These are phyloP conservation scores for Spathaspora girioi DNA, from an alignment of 805 yeast genomes.

Conservation along the genomic window DNA sequence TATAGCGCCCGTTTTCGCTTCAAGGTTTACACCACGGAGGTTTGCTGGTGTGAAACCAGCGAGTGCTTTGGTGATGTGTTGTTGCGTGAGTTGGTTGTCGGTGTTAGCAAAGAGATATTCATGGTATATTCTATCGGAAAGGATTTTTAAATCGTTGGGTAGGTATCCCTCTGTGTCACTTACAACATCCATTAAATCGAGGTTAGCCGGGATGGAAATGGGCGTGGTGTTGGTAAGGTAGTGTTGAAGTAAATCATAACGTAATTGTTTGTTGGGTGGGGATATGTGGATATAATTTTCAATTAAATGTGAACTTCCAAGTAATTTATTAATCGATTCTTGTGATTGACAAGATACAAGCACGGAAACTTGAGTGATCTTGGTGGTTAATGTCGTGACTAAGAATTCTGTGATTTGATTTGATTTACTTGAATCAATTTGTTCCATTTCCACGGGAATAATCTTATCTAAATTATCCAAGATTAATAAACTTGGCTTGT, in stretches of 20 bases:
- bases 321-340: conserved; percentile 56
- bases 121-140: conserved; percentile 68
- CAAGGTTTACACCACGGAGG: conserved; percentile 80
- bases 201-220: background rate
- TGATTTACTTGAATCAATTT: conserved; percentile 57
- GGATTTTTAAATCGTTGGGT: conserved; percentile 72
- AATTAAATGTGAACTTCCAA: conserved; percentile 67
- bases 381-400: conserved; percentile 36
- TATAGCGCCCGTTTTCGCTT: conserved; percentile 54
- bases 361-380: conserved; percentile 45
- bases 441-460: conserved; percentile 60
- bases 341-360: conserved; percentile 62
- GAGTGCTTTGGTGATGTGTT: conserved; percentile 54
- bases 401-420: conserved; percentile 65
- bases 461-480: conserved; percentile 77
- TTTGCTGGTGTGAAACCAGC: conserved; percentile 74
- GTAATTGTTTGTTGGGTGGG: conserved; percentile 65
- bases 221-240: conserved; percentile 21
- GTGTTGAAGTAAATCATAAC: conserved; percentile 46
- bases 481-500: conserved; percentile 69
- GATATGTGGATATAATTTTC: conserved; percentile 58
- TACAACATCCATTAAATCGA: conserved; percentile 43
- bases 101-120: conserved; percentile 35
- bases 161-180: conserved; percentile 85
- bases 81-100: conserved; percentile 16